Evolutionary conservation across 192 early-diverging fungal species (phyloP).

Genomic region (Podila verticillata): DNA sequence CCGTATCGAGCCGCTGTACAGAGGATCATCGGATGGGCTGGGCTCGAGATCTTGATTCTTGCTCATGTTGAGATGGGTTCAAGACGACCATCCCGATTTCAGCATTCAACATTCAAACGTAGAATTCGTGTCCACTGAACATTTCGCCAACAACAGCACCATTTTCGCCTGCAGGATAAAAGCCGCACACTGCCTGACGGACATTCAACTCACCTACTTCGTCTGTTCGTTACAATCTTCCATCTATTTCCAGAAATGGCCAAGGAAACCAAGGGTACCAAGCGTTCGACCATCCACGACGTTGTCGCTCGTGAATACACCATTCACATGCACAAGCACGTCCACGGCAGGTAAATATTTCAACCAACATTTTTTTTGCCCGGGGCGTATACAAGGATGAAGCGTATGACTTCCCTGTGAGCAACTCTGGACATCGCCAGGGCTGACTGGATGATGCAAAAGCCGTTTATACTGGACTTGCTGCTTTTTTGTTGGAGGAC

Average conservation of each 20-base stretch:
- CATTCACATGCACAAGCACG: slow-evolving; percentile 98
- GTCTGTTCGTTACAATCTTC: slow-evolving; percentile 1
- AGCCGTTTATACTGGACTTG: not conserved
- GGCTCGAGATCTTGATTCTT: no score
- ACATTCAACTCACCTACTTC: slow-evolving; percentile 4
- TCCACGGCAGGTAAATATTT: slow-evolving; percentile 72
- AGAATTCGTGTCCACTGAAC: no score
- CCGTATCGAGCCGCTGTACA: no score
- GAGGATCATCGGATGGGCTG: no score
- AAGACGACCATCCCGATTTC: no score
- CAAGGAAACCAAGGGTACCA: slow-evolving; percentile 77
- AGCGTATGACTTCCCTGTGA: no score
- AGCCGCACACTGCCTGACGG: no score
- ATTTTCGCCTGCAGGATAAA: not conserved
- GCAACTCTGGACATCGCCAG: no score
- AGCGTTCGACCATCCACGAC: slow-evolving; percentile 86
- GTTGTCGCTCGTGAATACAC: slow-evolving; percentile 99
- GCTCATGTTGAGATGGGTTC: no score
- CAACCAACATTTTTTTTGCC: not conserved
- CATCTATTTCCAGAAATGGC: slow-evolving; percentile 64
- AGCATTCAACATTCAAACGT: no score
- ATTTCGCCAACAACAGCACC: not conserved
- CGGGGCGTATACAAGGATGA: no score
- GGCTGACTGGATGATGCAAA: no score
- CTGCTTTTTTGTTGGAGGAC: not conserved